Evolutionary conservation across 176 grass and related monocot genomes (phyloP).

Genomic region (Olyra latifolia): DNA sequence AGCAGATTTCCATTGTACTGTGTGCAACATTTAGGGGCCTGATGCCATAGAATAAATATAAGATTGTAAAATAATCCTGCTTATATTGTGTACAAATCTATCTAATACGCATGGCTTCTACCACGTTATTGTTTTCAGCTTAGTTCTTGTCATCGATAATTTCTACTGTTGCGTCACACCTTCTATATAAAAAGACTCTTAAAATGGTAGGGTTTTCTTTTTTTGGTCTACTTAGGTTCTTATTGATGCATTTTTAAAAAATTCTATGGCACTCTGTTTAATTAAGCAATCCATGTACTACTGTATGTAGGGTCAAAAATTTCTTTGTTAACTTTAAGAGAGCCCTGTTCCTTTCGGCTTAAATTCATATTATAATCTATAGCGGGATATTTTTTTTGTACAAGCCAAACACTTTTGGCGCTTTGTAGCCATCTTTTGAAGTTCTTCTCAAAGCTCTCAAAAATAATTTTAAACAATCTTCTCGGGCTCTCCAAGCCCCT

Average conservation of each 20-base stretch:
- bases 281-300: neutral
- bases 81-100: neutral
- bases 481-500: no score
- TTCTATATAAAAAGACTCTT: neutral
- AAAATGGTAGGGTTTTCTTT: neutral
- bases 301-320: neutral
- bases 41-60: neutral
- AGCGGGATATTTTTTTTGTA: no score
- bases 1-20: neutral
- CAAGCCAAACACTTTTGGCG: no score
- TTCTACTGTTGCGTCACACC: neutral
- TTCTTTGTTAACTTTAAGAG: neutral
- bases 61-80: slow-evolving; percentile 8
- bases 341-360: no score
- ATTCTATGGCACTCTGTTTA: neutral
- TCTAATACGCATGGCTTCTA: neutral
- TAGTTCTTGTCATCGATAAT: slow-evolving; percentile 1
- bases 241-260: slow-evolving; percentile 4
- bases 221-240: neutral
- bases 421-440: no score
- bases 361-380: no score
- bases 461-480: no score
- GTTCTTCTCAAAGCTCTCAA: no score
- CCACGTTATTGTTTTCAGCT: slow-evolving; percentile 2
- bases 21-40: neutral